Base-by-base conservation (phyloP, 2,329 filamentous ascomycete genomes). In the Fusarium setosum region DNA sequence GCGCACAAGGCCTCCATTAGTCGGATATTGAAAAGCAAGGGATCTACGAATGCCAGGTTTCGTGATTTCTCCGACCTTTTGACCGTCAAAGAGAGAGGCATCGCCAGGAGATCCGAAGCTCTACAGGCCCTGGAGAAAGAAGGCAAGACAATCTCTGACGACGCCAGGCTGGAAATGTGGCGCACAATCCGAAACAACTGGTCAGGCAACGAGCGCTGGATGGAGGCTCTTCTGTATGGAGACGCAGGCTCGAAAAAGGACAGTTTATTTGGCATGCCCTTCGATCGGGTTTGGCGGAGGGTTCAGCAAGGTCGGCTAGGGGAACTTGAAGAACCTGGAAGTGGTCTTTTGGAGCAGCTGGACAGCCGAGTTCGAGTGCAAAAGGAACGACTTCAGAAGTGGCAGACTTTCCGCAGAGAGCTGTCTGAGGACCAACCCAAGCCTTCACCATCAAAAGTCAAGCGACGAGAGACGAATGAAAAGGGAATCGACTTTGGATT, bases 191-290 rank as follows among this genome's bases (percentile, higher is more conserved):
- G 85, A 32, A 88, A 89, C 61, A 92, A 93, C 67, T 97, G 94
- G 94, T 83, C 92, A 13, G 94, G 93, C 3, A 88, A 90, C 71
- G 86, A 90, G 59, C 85, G 87, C 56, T 95, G 93, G 90, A 84
- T 92, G 69, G 86, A 92, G 45, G 83, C 87, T 3, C 79, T 97
- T 18, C 75, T 96, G 0, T 83, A 90, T 49, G 92, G 92, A 3
- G 90, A 92, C 42, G 81, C 82, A 18, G 81, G 80, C 8, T 78
- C 82, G 3, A 81, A 81, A 23, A 85, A 82, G 29, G 90, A 92
- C 61, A 84, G 82, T 0, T 80, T 96, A n/a, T 75, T 97, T 13
- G 84, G 84, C 3, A 84, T 84, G 32, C 82, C 87, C 0, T 96
- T 94, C 64, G 86, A 92, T 26, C 82, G 87, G 9, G 86, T 96